Conservation (phyloP, 305 asterid genomes). For the Fraxinus xanthoxyloides region DNA sequence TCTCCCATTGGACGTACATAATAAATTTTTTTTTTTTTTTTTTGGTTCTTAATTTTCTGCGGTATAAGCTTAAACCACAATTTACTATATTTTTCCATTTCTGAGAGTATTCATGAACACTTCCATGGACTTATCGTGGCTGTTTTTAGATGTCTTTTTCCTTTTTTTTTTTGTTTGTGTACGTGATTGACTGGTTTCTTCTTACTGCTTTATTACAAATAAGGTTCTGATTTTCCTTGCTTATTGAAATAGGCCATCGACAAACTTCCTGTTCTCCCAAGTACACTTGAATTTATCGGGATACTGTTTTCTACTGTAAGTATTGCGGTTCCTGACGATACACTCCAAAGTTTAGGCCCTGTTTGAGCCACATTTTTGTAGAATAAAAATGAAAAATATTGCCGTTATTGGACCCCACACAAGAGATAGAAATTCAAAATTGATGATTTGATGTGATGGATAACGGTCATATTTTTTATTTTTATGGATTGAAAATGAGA, state of each 20-base stretch:
- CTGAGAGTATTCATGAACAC: not conserved
- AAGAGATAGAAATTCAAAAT: too few species aligned
- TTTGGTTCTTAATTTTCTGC: not conserved
- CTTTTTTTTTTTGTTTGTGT: not conserved
- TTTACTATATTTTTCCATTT: not conserved
- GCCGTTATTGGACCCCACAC: too few species aligned
- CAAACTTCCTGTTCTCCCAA: conserved; percentile 70
- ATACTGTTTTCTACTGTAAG: conserved; percentile 78
- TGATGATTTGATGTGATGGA: too few species aligned
- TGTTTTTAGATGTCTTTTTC: not conserved
- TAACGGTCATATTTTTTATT: too few species aligned
- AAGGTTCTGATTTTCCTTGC: not conserved
- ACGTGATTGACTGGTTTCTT: not conserved
- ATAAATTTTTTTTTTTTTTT: too few species aligned
- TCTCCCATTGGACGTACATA: not conserved
- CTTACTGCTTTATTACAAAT: conserved; percentile 12
- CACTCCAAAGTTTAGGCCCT: not conserved
- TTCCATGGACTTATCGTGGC: not conserved
- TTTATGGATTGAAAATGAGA: too few species aligned
- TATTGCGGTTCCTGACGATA: not conserved
- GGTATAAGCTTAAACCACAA: not conserved
- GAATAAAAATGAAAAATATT: too few species aligned
- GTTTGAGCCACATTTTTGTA: too few species aligned
- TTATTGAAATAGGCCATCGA: conserved; percentile 59
- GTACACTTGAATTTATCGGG: conserved; percentile 72